Evolutionary conservation across 805 yeast genomes (phyloP).

Genomic region (Metschnikowia similis): DNA sequence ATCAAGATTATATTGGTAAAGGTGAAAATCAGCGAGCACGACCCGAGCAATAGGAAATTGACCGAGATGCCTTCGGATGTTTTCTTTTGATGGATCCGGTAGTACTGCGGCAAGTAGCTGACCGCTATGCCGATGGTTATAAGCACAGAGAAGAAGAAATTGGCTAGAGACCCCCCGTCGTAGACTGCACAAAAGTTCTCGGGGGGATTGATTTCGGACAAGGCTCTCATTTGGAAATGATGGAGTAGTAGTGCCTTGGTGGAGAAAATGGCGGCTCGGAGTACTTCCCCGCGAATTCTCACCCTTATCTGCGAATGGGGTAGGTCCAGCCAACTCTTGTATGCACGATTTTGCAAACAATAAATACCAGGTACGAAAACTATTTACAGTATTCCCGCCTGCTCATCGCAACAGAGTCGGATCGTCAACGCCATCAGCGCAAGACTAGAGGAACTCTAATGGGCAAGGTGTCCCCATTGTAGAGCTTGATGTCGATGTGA

Average conservation of each 20-base stretch:
- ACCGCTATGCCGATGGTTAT: constrained; percentile 64
- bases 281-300: neutral
- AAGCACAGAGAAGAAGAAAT: constrained; percentile 45
- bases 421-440: neutral
- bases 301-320: neutral
- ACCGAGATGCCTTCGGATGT: constrained; percentile 80
- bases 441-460: constrained; percentile 21
- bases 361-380: neutral
- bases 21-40: constrained; percentile 64
- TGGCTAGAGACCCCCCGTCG: constrained; percentile 46
- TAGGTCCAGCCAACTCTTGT: neutral
- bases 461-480: constrained; percentile 17
- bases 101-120: constrained; percentile 75
- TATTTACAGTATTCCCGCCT: neutral
- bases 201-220: constrained; percentile 1
- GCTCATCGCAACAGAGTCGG: neutral
- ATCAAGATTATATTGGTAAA: constrained; percentile 62
- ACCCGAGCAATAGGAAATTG: constrained; percentile 64
- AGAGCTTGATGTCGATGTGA: constrained; percentile 16
- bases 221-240: neutral
- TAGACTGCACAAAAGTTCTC: constrained; percentile 37
- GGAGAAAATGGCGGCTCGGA: too few relatives aligned
- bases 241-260: too few relatives aligned
- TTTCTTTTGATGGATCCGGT: constrained; percentile 49
- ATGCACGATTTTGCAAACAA: neutral